Conservation (phyloP, 345 rosid species). For the Physaria fendleri region DNA sequence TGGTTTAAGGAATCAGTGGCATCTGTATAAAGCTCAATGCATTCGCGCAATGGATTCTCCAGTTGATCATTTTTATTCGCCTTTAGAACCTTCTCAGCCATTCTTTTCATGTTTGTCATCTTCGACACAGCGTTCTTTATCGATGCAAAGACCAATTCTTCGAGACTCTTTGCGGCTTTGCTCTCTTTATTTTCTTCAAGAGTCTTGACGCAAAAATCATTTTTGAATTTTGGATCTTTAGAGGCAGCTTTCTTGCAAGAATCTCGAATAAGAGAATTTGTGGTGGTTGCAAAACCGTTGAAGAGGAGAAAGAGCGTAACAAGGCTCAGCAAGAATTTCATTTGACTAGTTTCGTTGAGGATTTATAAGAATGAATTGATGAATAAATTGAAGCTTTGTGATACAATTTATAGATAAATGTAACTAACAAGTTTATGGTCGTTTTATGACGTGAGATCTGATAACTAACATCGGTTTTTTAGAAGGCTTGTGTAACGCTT, state of each 20-base stretch:
- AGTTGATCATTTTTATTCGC: conserved; percentile 2
- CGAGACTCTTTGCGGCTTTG: conserved; percentile 17
- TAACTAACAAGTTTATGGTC: not conserved
- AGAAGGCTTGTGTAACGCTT: not conserved
- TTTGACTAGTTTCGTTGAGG: not conserved
- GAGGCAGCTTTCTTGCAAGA: conserved; percentile 37
- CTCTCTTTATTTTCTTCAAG: conserved; percentile 26
- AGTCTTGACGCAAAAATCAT: conserved; percentile 27
- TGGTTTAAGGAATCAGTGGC: conserved; percentile 15
- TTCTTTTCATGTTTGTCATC: conserved; percentile 14
- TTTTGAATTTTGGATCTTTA: conserved; percentile 15
- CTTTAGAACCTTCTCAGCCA: conserved; percentile 13
- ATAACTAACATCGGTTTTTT: not conserved
- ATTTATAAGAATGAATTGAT: not conserved
- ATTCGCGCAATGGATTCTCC: conserved; percentile 24
- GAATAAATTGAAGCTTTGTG: not conserved
- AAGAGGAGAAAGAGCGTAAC: conserved; percentile 9
- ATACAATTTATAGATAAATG: not conserved
- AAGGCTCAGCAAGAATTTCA: not conserved
- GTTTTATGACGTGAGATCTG: not conserved
- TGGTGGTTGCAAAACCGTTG: not conserved
- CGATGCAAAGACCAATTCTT: conserved; percentile 20
- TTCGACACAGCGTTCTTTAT: conserved; percentile 16
- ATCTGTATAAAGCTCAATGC: conserved; percentile 33
- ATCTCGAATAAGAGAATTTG: conserved; percentile 8